phyloP scores from a whole-genome alignment of 371 early-diverging fungal genomes.

The Zancudomyces culisetae region DNA sequence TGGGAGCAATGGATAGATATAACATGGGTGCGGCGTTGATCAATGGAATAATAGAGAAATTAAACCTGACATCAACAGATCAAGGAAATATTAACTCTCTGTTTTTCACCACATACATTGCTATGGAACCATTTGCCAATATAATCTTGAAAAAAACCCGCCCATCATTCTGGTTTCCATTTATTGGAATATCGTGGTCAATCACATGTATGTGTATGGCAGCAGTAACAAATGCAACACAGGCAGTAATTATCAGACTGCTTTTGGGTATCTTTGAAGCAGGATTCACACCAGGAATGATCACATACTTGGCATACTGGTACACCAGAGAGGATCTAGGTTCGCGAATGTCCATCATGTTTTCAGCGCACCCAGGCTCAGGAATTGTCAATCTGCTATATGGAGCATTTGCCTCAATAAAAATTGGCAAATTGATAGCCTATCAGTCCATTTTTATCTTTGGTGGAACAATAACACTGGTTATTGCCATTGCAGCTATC shows the following conservation, averaged over 20 bases:
- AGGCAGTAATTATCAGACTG: constrained; percentile 22
- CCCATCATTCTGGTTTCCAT: constrained; percentile 33
- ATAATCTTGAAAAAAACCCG: constrained; percentile 30
- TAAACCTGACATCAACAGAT: constrained; percentile 21
- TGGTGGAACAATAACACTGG: constrained; percentile 26
- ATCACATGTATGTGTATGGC: constrained; percentile 30
- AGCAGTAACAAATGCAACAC: constrained; percentile 2
- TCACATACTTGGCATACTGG: constrained; percentile 34
- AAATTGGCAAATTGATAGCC: constrained; percentile 14
- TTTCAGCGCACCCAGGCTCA: constrained; percentile 23
- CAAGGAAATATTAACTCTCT: constrained; percentile 41
- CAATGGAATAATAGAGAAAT: constrained; percentile 18
- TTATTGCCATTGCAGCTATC: constrained; percentile 13
- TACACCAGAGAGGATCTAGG: constrained; percentile 25
- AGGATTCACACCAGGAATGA: constrained; percentile 35
- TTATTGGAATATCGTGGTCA: constrained; percentile 33
- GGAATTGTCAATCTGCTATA: constrained; percentile 30
- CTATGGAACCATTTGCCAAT: constrained; percentile 41
- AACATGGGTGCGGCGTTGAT: constrained; percentile 16
- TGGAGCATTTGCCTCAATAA: constrained; percentile 16
- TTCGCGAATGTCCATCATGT: constrained; percentile 24
- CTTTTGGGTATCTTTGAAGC: constrained; percentile 33
- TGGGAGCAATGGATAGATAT: constrained; percentile 15
- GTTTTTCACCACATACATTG: constrained; percentile 44
- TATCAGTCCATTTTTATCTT: constrained; percentile 43